Evolutionary conservation across 192 early-diverging fungal species (phyloP), one percentile per base, ranked within the genome.

Genomic region (Helicostylum pulchrum): DNA sequence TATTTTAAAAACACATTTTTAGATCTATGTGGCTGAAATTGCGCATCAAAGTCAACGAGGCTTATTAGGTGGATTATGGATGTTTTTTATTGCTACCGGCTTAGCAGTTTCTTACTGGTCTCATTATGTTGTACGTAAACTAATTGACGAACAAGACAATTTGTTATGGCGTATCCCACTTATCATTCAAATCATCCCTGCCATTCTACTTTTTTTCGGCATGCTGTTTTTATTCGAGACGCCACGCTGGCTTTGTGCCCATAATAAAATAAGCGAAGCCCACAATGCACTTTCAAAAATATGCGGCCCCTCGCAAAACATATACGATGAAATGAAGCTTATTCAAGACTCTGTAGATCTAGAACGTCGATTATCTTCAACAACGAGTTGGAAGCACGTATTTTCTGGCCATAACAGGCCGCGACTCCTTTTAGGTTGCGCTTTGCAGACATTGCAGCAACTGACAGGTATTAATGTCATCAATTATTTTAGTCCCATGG

Each of bases 401-500:
- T 63, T 89, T 51, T 70, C 70, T 4, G 57, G 54, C 1, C 61
- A 68, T 48, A 89, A 87, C 64, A 49, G 74, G 9, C 78, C 72
- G 53, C 79, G 90, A 50, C 70, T 89, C 32, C 19, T 87, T 10
- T 82, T 91, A 39, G 90, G 77, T 34, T 76, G 83, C 46, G 54
- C 80, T n/a, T 64, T 92, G 54, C 89, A 90, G 71, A 71, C 85
- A n/a, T 85, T 85, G 76, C 89, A 91, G 73, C 89, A 61, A 31
- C 32, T 68, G 58, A 68, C 66, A 20, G 66, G 66, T 34, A 61
- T 59, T 4, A 68, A 68, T 53, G 44, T 68, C 9, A 59, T 68
- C 20, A 80, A 92, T 58, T 92, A 92, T 74, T 91, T 90, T 68
- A 76, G 79, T 19, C 69, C 69, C 3, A 65, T 58, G 12, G 65